Evolutionary conservation across 2,329 filamentous ascomycete species (phyloP).

Genomic region (Colletotrichum siamense): DNA sequence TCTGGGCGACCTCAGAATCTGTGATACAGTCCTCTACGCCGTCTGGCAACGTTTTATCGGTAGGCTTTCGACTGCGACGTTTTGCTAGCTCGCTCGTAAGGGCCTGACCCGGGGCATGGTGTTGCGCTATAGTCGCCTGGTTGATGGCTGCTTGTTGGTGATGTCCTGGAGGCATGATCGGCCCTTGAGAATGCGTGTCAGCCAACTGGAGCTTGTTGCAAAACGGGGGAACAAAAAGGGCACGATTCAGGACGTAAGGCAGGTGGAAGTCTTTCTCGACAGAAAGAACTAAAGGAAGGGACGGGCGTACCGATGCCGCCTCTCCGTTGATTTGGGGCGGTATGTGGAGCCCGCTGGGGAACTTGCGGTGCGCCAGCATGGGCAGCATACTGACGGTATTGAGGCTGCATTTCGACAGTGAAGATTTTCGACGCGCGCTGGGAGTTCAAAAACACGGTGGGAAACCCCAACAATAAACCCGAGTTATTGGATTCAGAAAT

Average conservation of each 20-base stretch:
- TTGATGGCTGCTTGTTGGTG: constrained; percentile 58
- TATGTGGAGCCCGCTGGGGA: constrained; percentile 54
- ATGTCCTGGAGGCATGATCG: constrained; percentile 61
- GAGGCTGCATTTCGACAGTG: constrained; percentile 53
- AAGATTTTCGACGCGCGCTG: background rate
- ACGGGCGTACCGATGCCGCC: constrained; percentile 56
- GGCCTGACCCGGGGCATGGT: constrained; percentile 54
- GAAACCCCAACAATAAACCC: background rate
- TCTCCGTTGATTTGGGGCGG: constrained; percentile 50
- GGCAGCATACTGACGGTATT: constrained; percentile 54
- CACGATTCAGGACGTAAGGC: background rate
- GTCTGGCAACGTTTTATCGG: constrained; percentile 93
- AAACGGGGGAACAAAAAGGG: background rate
- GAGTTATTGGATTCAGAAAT: background rate
- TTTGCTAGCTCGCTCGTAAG: constrained; percentile 58
- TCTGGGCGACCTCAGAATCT: constrained; percentile 71
- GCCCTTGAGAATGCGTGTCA: constrained; percentile 41
- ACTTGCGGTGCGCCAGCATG: constrained; percentile 36
- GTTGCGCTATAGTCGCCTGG: constrained; percentile 56
- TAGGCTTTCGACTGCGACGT: constrained; percentile 85
- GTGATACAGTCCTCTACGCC: constrained; percentile 84
- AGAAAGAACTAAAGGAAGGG: background rate
- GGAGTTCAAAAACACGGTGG: background rate
- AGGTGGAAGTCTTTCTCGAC: background rate
- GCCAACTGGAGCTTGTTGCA: background rate